Conservation (phyloP, 208 protist genomes). For the Porcisia deanei region DNA sequence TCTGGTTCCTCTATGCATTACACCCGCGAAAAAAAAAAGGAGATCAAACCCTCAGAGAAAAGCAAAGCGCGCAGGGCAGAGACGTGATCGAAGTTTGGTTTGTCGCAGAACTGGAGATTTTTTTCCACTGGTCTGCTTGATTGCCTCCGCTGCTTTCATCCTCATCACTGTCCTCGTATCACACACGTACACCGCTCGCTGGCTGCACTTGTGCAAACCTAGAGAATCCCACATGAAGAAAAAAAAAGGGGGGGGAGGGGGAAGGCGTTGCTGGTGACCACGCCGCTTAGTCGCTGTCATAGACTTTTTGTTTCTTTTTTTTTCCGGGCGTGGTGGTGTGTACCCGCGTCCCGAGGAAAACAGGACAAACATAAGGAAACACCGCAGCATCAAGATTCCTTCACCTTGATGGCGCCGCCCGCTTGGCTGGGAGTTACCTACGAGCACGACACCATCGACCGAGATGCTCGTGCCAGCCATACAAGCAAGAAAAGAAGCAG, state of each 20-base stretch:
- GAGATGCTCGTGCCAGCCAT: constrained; percentile 33
- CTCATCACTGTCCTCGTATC: background rate
- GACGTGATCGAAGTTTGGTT: no score
- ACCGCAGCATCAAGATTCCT: background rate
- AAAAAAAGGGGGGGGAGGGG: background rate
- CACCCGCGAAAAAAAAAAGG: no score
- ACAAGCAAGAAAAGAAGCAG: constrained; percentile 31
- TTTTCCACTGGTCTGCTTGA: background rate
- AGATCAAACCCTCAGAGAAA: no score
- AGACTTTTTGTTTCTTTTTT: background rate
- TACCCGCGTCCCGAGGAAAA: background rate
- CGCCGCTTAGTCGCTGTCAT: background rate
- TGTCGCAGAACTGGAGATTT: background rate
- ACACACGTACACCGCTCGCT: background rate
- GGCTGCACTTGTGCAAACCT: background rate
- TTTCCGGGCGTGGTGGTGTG: background rate
- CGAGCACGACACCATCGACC: constrained; percentile 21
- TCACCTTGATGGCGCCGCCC: background rate
- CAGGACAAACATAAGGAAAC: background rate
- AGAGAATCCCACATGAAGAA: background rate
- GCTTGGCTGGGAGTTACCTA: constrained; percentile 4
- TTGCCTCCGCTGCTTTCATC: background rate
- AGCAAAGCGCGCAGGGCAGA: background rate
- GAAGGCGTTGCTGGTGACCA: background rate
- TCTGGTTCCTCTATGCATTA: background rate